These are phyloP conservation scores for Salvia splendens DNA, from an alignment of 257 asterid genomes.

Conservation along the genomic window DNA sequence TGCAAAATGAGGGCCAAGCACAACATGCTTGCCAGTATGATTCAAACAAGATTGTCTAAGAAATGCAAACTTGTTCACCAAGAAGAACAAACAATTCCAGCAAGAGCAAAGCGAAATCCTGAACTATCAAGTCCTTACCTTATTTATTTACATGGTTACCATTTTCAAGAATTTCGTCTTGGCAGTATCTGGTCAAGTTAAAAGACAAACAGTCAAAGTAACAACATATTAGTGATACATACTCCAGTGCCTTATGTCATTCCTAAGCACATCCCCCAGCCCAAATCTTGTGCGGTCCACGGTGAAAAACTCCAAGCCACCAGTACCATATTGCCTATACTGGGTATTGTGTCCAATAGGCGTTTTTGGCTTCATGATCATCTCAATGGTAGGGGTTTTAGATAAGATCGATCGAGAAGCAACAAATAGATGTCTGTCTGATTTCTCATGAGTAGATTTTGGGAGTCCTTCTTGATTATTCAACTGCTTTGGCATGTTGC, in stretches of 20 bases:
- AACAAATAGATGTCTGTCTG: slow-evolving; percentile 63
- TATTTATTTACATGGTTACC: slow-evolving; percentile 4
- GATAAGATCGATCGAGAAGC: slow-evolving; percentile 51
- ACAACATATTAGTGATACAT: slow-evolving; percentile 31
- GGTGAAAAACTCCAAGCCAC: slow-evolving; percentile 38
- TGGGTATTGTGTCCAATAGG: slow-evolving; percentile 54
- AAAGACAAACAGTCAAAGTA: slow-evolving; percentile 17
- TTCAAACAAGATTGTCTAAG: not conserved
- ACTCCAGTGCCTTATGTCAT: slow-evolving; percentile 68
- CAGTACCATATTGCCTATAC: slow-evolving; percentile 51
- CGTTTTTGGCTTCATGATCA: slow-evolving; percentile 52
- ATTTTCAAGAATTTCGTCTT: slow-evolving; percentile 13
- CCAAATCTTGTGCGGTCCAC: slow-evolving; percentile 39
- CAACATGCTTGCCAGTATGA: not conserved
- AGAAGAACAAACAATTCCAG: slow-evolving; percentile 6
- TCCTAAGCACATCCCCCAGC: slow-evolving; percentile 50
- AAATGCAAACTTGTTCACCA: not conserved
- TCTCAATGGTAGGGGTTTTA: slow-evolving; percentile 50
- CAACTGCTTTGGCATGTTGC: slow-evolving; percentile 37
- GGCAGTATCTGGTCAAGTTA: not conserved
- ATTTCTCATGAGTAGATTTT: slow-evolving; percentile 42
- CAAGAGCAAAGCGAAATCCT: not conserved
- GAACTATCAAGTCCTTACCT: slow-evolving; percentile 9
- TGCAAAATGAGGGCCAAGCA: no score
- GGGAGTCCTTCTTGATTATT: slow-evolving; percentile 31